Evolutionary conservation across 371 early-diverging fungal species (phyloP).

Genomic region (Apophysomyces sp.): DNA sequence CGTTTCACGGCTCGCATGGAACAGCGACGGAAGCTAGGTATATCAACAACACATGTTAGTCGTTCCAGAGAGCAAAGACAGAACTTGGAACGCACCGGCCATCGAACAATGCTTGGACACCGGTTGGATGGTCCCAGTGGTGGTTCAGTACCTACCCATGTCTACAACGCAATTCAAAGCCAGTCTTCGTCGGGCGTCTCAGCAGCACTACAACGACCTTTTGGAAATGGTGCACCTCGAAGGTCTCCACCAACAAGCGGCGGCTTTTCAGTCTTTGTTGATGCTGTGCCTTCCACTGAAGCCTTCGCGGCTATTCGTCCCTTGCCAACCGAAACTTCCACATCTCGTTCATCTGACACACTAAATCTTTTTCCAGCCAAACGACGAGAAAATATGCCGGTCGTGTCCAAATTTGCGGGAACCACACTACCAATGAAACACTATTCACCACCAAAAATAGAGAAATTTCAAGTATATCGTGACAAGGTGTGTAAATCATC

Average conservation of each 20-base stretch:
- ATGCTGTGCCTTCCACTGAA: slow-evolving; percentile 9
- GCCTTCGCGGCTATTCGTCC: slow-evolving; percentile 11
- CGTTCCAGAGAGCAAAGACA: slow-evolving; percentile 11
- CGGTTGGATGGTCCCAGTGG: slow-evolving; percentile 16
- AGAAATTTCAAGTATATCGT: slow-evolving; percentile 43
- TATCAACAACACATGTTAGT: slow-evolving; percentile 7
- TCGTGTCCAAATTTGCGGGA: slow-evolving; percentile 51
- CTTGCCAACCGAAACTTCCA: slow-evolving; percentile 4
- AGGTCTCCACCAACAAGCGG: not conserved
- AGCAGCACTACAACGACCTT: not conserved
- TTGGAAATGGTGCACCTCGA: not conserved
- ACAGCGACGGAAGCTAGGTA: not conserved
- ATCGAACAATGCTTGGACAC: slow-evolving; percentile 25
- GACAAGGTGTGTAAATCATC: slow-evolving; percentile 19
- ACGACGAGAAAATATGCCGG: slow-evolving; percentile 50
- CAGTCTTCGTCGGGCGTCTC: not conserved
- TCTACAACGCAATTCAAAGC: slow-evolving; percentile 10
- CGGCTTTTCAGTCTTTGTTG: slow-evolving; percentile 1
- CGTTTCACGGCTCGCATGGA: slow-evolving; percentile 3
- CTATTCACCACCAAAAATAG: slow-evolving; percentile 10
- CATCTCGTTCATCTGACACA: slow-evolving; percentile 31
- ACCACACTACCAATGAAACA: slow-evolving; percentile 43
- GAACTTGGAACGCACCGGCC: slow-evolving; percentile 5
- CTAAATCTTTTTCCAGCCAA: slow-evolving; percentile 14
- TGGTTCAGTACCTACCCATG: slow-evolving; percentile 15